A percentile compares a stretch with the other conserved stretches of the same genome.
Evolutionary conservation across 306 rosid genomes (phyloP).

Genomic region (Fragaria nilgerrensis): DNA sequence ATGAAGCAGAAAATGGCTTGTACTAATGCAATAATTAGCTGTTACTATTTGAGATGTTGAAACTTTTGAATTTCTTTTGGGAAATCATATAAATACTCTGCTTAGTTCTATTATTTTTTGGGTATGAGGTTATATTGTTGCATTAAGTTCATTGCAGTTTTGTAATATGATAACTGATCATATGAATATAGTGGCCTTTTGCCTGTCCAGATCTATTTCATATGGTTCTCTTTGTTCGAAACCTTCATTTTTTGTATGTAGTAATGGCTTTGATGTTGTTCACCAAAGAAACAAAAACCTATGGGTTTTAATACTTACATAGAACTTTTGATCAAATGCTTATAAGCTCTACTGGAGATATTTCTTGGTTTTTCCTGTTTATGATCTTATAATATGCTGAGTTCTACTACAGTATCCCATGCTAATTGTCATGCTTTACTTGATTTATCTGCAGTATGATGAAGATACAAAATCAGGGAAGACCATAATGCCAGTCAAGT

Average conservation of each 20-base stretch:
- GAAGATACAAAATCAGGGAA: slow-evolving; percentile 41
- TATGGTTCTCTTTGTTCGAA: not conserved
- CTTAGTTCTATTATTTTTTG: not conserved
- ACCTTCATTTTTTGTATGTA: not conserved
- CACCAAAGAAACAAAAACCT: not conserved
- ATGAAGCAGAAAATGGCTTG: not conserved
- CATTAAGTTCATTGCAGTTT: not conserved
- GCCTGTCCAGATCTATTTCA: not conserved
- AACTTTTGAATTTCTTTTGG: too few species aligned
- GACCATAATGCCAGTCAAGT: slow-evolving; percentile 52
- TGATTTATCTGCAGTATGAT: slow-evolving; percentile 44
- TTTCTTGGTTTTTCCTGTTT: not conserved
- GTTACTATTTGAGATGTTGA: not conserved
- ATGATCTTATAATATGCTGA: not conserved
- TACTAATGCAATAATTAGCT: not conserved
- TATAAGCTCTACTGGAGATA: not conserved
- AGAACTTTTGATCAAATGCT: not conserved
- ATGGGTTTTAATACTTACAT: not conserved
- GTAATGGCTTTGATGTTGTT: not conserved
- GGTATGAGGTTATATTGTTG: not conserved
- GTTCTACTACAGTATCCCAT: not conserved
- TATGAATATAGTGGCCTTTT: not conserved
- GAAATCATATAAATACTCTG: too few species aligned
- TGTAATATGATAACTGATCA: not conserved
- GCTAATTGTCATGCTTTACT: not conserved